These are phyloP conservation scores for Actinidia arguta DNA, from an alignment of 179 eudicot species.

Conservation along the genomic window DNA sequence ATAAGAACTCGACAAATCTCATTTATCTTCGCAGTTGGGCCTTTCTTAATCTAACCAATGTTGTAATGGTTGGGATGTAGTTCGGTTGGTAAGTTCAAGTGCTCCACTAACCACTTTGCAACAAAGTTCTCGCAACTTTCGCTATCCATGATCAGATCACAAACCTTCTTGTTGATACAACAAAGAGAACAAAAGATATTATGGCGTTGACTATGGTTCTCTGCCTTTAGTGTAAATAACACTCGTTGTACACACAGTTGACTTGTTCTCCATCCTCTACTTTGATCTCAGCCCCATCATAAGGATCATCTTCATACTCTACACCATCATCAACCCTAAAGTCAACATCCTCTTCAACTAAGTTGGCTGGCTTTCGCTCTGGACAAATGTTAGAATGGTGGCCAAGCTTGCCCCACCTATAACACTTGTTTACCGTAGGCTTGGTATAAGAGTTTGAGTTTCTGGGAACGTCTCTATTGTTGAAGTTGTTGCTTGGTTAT, in stretches of 20 bases:
- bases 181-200: neutral
- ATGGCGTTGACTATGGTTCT: neutral
- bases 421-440: neutral
- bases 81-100: neutral
- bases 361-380: neutral
- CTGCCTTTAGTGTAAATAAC: neutral
- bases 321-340: neutral
- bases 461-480: neutral
- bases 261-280: neutral
- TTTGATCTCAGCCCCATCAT: neutral
- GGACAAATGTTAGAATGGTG: neutral
- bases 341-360: neutral
- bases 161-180: neutral
- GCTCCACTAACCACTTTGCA: neutral
- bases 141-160: neutral
- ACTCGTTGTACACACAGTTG: neutral
- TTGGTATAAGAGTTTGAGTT: neutral
- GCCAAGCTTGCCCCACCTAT: neutral
- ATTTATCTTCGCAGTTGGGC: neutral
- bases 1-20: neutral
- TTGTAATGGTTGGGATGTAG: neutral
- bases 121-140: neutral
- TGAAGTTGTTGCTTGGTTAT: neutral
- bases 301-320: neutral
- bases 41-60: neutral